Conservation (phyloP, 2,329 filamentous ascomycete genomes). For the Neopestalotiopsis sp. region DNA sequence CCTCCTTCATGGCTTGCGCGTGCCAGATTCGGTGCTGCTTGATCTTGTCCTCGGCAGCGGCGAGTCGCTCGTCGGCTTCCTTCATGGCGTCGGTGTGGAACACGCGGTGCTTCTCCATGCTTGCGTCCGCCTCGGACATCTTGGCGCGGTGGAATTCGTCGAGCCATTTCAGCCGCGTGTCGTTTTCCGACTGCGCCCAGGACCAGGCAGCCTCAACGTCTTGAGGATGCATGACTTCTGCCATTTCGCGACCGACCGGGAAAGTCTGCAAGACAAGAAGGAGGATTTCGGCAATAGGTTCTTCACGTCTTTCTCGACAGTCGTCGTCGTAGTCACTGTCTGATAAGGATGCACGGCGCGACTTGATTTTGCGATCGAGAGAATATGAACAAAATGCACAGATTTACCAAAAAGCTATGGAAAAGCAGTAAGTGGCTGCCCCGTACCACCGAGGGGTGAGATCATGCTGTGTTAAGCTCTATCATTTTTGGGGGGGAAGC, state of each 20-base stretch:
- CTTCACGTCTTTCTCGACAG: too few species aligned
- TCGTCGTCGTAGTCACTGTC: too few species aligned
- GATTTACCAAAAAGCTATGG: not conserved
- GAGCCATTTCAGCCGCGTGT: constrained; percentile 9
- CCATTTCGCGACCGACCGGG: not conserved
- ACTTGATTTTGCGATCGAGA: too few species aligned
- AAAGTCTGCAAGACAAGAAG: not conserved
- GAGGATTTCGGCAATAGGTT: too few species aligned
- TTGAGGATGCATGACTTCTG: not conserved
- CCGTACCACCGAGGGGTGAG: not conserved
- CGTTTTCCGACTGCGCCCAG: constrained; percentile 9
- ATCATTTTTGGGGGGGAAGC: not conserved
- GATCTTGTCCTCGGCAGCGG: constrained; percentile 1
- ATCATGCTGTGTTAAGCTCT: not conserved
- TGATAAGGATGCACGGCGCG: too few species aligned
- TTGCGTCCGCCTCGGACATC: constrained; percentile 12
- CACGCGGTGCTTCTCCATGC: not conserved
- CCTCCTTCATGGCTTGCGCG: constrained; percentile 15
- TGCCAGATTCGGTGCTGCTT: constrained; percentile 12
- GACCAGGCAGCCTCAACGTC: not conserved
- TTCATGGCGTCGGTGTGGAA: constrained; percentile 17
- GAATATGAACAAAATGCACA: too few species aligned
- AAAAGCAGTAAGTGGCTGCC: not conserved
- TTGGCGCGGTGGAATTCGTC: not conserved
- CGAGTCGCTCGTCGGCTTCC: constrained; percentile 11